Evolutionary conservation across 179 eudicot genomes (phyloP).

Genomic region (Spinacia oleracea): DNA sequence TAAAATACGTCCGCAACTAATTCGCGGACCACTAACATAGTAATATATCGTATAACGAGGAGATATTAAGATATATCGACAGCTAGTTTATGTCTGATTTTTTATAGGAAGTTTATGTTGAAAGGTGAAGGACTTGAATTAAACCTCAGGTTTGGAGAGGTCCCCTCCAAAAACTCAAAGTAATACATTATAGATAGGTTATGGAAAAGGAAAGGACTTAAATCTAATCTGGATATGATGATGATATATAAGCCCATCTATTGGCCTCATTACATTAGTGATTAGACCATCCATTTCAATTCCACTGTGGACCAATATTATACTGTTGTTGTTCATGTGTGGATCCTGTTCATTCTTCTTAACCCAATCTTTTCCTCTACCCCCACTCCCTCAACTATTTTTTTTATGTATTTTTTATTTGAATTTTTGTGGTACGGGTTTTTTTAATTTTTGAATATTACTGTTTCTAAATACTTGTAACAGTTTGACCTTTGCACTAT

Average conservation of each 20-base stretch:
- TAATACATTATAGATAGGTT: neutral
- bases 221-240: constrained; percentile 3
- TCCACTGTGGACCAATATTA: neutral
- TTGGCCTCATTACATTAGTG: neutral
- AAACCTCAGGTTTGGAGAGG: neutral
- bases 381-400: too few relatives aligned
- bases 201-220: neutral
- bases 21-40: too few relatives aligned
- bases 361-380: neutral
- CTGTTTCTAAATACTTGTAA: too few relatives aligned
- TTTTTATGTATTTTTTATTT: too few relatives aligned
- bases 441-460: too few relatives aligned
- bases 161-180: neutral
- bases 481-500: too few relatives aligned
- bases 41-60: neutral
- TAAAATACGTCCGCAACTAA: too few relatives aligned
- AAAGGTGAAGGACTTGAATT: neutral
- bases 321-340: neutral
- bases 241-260: neutral
- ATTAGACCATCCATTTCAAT: too few relatives aligned
- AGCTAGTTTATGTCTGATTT: neutral
- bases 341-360: neutral
- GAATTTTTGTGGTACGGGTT: neutral
- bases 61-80: neutral
- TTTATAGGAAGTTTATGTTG: too few relatives aligned